Evolutionary conservation across 2,329 filamentous ascomycete genomes (phyloP), one percentile per base, ranked within the genome.

Genomic region (Paecilomyces sp.): DNA sequence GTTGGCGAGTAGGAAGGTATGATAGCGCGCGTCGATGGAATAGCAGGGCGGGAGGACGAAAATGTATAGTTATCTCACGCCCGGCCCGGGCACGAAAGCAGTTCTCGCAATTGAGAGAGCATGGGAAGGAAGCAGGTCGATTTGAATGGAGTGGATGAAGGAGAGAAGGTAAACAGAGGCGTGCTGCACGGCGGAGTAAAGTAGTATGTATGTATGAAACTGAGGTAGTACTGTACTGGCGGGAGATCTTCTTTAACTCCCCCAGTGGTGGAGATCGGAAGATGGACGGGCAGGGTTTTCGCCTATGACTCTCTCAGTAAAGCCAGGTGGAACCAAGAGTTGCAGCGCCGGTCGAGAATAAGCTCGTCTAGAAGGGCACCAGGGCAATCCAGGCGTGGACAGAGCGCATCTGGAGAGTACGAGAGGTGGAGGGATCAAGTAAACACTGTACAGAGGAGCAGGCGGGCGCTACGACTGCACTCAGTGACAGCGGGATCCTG

Each of bases 161-260:
- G 52, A 55, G 57, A 30, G 30, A 18, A 54, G 47, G 28, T 53
- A 33, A 52, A 52, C 50, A 31, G 54, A 28, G 13, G 54, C 53
- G 47, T 28, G 13, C 12, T 30, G 28, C 22, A 30, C 51, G 28
- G 51, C 51, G 61, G 63, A 62, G 58, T 57, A 58, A 57, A 63
- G 64, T 63, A 59, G 62, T 59, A 61, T 62, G 62, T 59, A 61
- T 62, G 64, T 60, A 63, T 63, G 58, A 64, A 57, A 61, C 57
- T 59, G 61, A 65, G 64, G 67, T 68, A 61, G 61, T 63, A 65
- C 67, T 56, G 61, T 63, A 65, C 67, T 56, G 58, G 54, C 25
- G 53, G 57, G 55, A 62, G 57, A 47, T 56, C 33, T 58, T 58
- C 61, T 59, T 57, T 47, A 59, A 52, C 60, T 61, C 54, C 30